Percentiles rank a stretch among this genome's conserved stretches.
These are phyloP conservation scores for Trametes cinnabarina DNA, from an alignment of 768 basidiomycete species.

Conservation along the genomic window DNA sequence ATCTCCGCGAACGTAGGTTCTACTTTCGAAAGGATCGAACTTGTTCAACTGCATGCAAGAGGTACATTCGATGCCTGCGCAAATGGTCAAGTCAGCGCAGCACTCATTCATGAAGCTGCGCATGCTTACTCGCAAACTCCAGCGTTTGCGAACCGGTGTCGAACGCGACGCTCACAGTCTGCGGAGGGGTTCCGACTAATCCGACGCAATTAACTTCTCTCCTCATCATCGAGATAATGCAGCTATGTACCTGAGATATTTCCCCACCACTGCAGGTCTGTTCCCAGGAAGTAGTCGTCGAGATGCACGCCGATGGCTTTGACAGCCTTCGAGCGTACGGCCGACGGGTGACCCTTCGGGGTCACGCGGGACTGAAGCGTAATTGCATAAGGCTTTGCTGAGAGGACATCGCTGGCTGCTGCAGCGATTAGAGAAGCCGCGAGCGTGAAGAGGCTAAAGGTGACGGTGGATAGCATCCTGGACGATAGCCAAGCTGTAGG, in stretches of 20 bases:
- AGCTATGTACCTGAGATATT: conserved; percentile 48
- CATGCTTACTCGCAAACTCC: conserved; percentile 46
- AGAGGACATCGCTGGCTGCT: conserved; percentile 2
- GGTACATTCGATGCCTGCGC: conserved; percentile 42
- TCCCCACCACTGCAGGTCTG: conserved; percentile 60
- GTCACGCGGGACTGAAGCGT: conserved; percentile 22
- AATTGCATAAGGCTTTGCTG: conserved; percentile 18
- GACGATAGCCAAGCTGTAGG: background rate
- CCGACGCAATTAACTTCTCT: background rate
- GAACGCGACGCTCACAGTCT: conserved; percentile 48
- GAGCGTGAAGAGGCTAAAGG: conserved; percentile 9
- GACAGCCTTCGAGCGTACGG: conserved; percentile 19
- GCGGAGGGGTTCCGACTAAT: conserved; percentile 54
- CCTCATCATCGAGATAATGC: too few relatives aligned
- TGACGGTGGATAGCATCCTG: conserved; percentile 9
- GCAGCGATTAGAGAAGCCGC: conserved; percentile 7
- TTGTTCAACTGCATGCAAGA: conserved; percentile 44
- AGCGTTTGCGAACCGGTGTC: conserved; percentile 53
- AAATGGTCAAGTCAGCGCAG: background rate
- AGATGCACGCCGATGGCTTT: conserved; percentile 43
- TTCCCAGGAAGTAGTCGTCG: conserved; percentile 53
- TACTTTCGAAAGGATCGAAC: conserved; percentile 48
- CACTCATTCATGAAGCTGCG: background rate
- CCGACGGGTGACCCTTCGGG: conserved; percentile 12
- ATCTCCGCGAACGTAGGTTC: conserved; percentile 48